Evolutionary conservation across 768 basidiomycete species (phyloP).

Genomic region (Cystobasidium ongulense): DNA sequence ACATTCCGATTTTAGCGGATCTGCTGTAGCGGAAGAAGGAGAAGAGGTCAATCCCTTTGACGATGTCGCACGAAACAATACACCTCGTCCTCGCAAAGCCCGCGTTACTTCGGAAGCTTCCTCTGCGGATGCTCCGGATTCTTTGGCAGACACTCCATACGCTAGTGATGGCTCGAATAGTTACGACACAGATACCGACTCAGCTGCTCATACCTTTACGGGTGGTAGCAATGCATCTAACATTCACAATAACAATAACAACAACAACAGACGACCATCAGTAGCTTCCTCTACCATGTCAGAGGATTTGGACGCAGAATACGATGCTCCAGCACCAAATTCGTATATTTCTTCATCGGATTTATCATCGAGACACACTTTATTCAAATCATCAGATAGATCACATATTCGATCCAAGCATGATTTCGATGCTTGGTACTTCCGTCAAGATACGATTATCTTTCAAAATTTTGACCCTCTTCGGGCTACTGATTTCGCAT

Average conservation of each 20-base stretch:
- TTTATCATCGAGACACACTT: not conserved
- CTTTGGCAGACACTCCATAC: not conserved
- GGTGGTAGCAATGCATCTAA: not conserved
- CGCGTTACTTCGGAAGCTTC: not conserved
- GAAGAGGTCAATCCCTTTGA: constrained; percentile 3
- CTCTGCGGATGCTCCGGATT: constrained; percentile 1
- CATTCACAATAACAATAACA: not conserved
- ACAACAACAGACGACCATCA: not conserved
- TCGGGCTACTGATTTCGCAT: constrained; percentile 61
- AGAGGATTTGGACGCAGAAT: constrained; percentile 15
- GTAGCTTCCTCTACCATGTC: not conserved
- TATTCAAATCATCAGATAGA: not conserved
- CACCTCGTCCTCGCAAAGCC: not conserved
- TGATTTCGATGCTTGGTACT: constrained; percentile 81
- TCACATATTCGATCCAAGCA: constrained; percentile 54
- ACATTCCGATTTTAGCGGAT: not conserved
- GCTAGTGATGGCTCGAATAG: not conserved
- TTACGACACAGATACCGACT: constrained; percentile 6
- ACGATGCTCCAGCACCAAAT: not conserved
- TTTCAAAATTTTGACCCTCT: constrained; percentile 69
- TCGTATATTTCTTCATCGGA: not conserved
- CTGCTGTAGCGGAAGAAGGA: constrained; percentile 28
- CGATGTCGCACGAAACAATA: not conserved
- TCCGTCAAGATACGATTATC: constrained; percentile 74
- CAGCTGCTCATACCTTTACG: not conserved